Percentiles rank a stretch among this genome's conserved stretches.
These are phyloP conservation scores for Candida suzukii DNA, from an alignment of 805 yeast genomes.

Conservation along the genomic window DNA sequence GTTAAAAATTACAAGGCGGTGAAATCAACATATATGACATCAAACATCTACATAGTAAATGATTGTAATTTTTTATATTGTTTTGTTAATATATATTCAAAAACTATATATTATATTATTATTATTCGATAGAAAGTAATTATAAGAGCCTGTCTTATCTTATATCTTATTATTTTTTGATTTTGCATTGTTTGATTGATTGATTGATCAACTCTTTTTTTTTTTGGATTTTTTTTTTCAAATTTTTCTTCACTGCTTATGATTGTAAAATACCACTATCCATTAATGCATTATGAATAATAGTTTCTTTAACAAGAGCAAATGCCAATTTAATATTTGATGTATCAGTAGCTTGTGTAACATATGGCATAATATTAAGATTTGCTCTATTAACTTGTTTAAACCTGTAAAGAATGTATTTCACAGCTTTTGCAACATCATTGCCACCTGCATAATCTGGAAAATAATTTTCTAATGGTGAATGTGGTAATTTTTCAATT, in stretches of 20 bases:
- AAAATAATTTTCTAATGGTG: constrained; percentile 77
- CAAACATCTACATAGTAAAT: too few relatives aligned
- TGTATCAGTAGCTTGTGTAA: constrained; percentile 93
- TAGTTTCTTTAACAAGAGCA: constrained; percentile 53
- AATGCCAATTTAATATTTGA: constrained; percentile 77
- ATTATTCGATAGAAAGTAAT: too few relatives aligned
- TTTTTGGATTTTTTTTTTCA: too few relatives aligned
- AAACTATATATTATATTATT: too few relatives aligned
- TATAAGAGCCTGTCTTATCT: too few relatives aligned
- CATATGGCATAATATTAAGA: constrained; percentile 78
- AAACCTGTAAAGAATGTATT: constrained; percentile 86
- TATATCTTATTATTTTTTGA: too few relatives aligned
- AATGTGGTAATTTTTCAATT: constrained; percentile 73
- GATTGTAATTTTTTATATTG: too few relatives aligned
- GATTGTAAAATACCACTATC: constrained; percentile 45
- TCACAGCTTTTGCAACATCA: constrained; percentile 85
- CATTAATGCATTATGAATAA: constrained; percentile 46
- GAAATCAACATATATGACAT: too few relatives aligned
- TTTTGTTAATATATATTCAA: too few relatives aligned
- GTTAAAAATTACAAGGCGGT: too few relatives aligned
- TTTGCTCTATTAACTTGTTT: constrained; percentile 79
- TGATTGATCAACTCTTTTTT: too few relatives aligned
- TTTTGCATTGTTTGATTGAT: too few relatives aligned
- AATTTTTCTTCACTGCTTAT: background rate
- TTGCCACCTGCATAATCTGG: constrained; percentile 91